Evolutionary conservation across 2,329 filamentous ascomycete genomes (phyloP), one percentile per base, ranked within the genome.

Genomic region (Sarocladium oryzae): DNA sequence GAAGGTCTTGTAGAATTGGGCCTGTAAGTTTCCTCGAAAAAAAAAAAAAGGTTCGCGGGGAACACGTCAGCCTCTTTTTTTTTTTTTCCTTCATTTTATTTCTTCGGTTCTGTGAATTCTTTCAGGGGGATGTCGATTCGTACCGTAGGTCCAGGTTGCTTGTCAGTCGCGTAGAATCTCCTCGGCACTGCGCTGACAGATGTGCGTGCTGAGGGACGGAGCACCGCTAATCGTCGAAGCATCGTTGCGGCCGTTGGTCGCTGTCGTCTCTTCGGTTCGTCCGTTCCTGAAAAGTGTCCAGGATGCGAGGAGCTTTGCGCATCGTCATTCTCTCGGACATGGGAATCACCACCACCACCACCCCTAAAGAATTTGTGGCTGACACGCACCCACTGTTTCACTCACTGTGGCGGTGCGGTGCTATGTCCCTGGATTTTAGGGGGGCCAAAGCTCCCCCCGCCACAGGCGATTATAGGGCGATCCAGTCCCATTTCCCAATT

Each of bases 1-100:
- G 62, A 89, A 90, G 13, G 81, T 82, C 62, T 81, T 84, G 73
- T 89, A 92, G 70, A 91, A 91, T 43, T 76, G 72, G 48, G 79
- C 69, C 79, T 86, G 58, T 32, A 13, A 23, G 7, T 30, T 13
- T 30, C 13, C 28, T 30, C 28, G 13, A 30, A 7, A 13, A 30
- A 30, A 30, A 30, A 30, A n/a, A n/a, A n/a, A n/a, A n/a, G n/a
- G n/a, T n/a, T n/a, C n/a, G n/a, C n/a, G n/a, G n/a, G n/a, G n/a
- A n/a, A n/a, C n/a, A n/a, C n/a, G 18, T n/a, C 20, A n/a, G 2
- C 46, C 24, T 16, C 20, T 10, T 18, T 26, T 23, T 11, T 26
- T 49, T 28, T 49, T 15, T 21, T 15, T 16, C 33, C 30, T n/a
- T n/a, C n/a, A n/a, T n/a, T n/a, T n/a, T n/a, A n/a, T n/a, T n/a